These are phyloP conservation scores for Barbarea vulgaris DNA, from an alignment of 345 rosid genomes.

Conservation along the genomic window DNA sequence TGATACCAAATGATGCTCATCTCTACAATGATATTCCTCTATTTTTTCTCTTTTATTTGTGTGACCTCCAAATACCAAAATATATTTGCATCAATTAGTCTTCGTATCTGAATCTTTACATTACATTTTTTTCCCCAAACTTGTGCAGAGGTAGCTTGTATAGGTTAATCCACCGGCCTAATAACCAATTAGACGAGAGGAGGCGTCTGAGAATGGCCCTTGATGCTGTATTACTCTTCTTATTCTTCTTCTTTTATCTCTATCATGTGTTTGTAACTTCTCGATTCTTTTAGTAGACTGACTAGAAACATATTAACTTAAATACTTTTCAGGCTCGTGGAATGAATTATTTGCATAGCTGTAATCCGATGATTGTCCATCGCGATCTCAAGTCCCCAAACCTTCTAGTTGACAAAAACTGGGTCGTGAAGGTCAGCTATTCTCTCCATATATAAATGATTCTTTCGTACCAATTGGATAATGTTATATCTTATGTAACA, in stretches of 20 bases:
- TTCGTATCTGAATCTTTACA: slow-evolving; percentile 14
- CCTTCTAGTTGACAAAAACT: slow-evolving; percentile 91
- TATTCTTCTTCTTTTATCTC: neutral
- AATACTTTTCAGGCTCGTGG: slow-evolving; percentile 79
- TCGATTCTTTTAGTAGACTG: neutral
- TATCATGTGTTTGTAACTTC: neutral
- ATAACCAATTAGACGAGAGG: slow-evolving; percentile 91
- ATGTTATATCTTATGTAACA: neutral
- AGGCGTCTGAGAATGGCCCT: slow-evolving; percentile 95
- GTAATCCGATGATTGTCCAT: slow-evolving; percentile 82
- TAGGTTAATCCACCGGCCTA: slow-evolving; percentile 85
- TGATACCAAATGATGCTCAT: slow-evolving; percentile 15
- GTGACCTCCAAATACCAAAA: neutral
- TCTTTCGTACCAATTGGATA: slow-evolving; percentile 4
- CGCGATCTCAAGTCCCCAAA: slow-evolving; percentile 97
- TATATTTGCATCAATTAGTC: neutral
- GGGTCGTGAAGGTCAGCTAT: slow-evolving; percentile 87
- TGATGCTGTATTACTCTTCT: slow-evolving; percentile 69
- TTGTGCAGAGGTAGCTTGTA: slow-evolving; percentile 97
- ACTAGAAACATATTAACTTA: slow-evolving; percentile 26
- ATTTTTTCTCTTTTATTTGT: neutral
- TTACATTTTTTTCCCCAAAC: neutral
- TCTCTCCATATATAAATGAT: neutral
- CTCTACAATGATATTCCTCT: slow-evolving; percentile 3
- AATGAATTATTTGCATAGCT: slow-evolving; percentile 94